Base-by-base conservation (phyloP, 495 filamentous ascomycete species). In the Penicillium macrosclerotiorum region DNA sequence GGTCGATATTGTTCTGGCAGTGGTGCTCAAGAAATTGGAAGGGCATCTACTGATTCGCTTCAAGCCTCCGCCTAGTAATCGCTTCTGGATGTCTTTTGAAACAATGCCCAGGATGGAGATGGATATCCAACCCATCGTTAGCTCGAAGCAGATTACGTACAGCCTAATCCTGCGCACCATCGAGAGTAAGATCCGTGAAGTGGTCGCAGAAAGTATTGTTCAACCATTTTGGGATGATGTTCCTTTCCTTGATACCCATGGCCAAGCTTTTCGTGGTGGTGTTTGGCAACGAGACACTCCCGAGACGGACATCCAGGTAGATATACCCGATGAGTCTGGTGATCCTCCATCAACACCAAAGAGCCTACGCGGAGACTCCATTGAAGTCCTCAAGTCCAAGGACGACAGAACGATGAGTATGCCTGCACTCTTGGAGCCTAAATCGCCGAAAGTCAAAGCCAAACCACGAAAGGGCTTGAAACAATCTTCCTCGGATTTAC, bases 1-100 rank as follows among this genome's bases (percentile, higher is more conserved):
- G 59, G 90, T 97, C 30, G 88, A 90, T 47, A 76, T 98, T 30
- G 76, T 96, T 25, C 78, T 98, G 25, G 90, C 92, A 5, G 85
- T 90, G 3, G 84, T 94, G 3, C 59, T 96, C 43, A 91, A 88
- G 60, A 89, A 85, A 52, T 67, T 97, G 8, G 85, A 93, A 55
- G 93, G 92, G 3, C 92, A 95, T 60, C 62, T 84, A 43, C 67
- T 95, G 45, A 72, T 96, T 43, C 84, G 86, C 43, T 85, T 96
- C 65, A 98, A 98, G 62, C 91, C 93, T 17, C 89, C 93, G 24
- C 93, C 93, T 1, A 95, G 89, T 67, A 97, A 97, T 63, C 82
- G 93, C 19, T 62, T 96, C 29, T 98, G 93, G 93, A 80, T 97
- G 53, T 83, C 91, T 11, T 98, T 98, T 54, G 86, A 94, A 59